Percentiles rank a stretch among this genome's conserved stretches.
phyloP scores from a whole-genome alignment of 129 eudicot genomes.

The Arctium minus region DNA sequence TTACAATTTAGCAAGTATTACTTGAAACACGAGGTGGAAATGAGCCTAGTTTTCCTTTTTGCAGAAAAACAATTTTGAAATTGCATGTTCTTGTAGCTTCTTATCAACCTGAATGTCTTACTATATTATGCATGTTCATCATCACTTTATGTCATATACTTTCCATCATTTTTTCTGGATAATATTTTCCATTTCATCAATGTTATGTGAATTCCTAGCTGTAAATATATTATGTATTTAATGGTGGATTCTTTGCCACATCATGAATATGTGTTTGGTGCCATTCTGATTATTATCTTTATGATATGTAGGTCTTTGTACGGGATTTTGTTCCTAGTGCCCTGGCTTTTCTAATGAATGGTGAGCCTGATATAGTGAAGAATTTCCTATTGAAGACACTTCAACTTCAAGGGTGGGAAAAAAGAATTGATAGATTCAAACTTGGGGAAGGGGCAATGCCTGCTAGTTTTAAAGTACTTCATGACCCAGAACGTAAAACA shows the following conservation, averaged over 20 bases:
- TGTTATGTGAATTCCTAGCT: not conserved
- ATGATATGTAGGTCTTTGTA: slow-evolving; percentile 69
- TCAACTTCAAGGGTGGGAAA: slow-evolving; percentile 97
- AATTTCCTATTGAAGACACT: slow-evolving; percentile 83
- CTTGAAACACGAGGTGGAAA: not conserved
- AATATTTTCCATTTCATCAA: not conserved
- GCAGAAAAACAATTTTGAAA: not conserved
- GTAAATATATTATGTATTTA: not conserved
- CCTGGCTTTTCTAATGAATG: slow-evolving; percentile 90
- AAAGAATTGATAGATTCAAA: slow-evolving; percentile 80
- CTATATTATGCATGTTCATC: not conserved
- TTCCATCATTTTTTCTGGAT: not conserved
- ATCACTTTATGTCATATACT: not conserved
- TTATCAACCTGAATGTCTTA: not conserved
- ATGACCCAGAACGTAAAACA: slow-evolving; percentile 82
- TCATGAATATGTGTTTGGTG: not conserved
- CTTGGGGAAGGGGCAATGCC: slow-evolving; percentile 99
- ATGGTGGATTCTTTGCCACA: not conserved
- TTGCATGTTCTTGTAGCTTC: not conserved
- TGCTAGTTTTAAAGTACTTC: slow-evolving; percentile 97
- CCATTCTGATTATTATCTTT: not conserved
- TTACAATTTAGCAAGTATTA: not conserved
- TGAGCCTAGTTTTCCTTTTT: not conserved
- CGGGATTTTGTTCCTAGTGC: slow-evolving; percentile 99
- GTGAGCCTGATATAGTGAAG: slow-evolving; percentile 95